Evolutionary conservation across 2,329 filamentous ascomycete species (phyloP).

Genomic region (Celoporthe dispersa): DNA sequence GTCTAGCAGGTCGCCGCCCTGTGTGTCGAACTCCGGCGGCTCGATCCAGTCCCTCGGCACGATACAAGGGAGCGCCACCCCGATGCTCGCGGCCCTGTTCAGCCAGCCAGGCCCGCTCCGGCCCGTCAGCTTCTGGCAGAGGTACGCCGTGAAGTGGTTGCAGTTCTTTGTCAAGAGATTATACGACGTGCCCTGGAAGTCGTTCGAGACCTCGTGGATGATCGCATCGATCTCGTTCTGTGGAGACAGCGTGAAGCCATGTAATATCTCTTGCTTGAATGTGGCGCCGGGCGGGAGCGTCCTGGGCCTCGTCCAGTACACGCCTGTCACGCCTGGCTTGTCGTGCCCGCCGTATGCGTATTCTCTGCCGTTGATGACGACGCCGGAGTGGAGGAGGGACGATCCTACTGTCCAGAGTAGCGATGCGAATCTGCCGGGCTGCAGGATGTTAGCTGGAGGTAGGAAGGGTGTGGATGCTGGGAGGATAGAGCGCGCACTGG

Average conservation of each 20-base stretch:
- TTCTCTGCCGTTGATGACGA: constrained; percentile 79
- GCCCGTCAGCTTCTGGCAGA: constrained; percentile 75
- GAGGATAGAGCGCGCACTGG: constrained; percentile 58
- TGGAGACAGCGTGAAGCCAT: constrained; percentile 76
- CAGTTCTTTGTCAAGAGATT: constrained; percentile 85
- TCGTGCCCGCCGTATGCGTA: constrained; percentile 88
- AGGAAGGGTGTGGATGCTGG: neutral
- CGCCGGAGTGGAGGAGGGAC: constrained; percentile 79
- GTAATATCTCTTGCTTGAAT: constrained; percentile 74
- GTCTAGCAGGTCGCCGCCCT: constrained; percentile 71
- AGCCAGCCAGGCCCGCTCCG: constrained; percentile 74
- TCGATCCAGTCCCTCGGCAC: constrained; percentile 83
- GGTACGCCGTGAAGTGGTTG: constrained; percentile 83
- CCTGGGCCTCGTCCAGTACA: constrained; percentile 80
- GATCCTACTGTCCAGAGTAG: constrained; percentile 78
- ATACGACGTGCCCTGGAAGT: constrained; percentile 77
- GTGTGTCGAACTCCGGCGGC: constrained; percentile 75
- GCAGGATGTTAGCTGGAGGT: constrained; percentile 22
- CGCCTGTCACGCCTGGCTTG: constrained; percentile 70
- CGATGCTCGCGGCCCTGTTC: constrained; percentile 83
- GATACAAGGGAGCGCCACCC: constrained; percentile 78
- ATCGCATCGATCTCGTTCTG: constrained; percentile 72
- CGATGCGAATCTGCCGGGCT: constrained; percentile 77
- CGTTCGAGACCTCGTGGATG: constrained; percentile 68
- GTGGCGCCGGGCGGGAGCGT: constrained; percentile 77